These are phyloP conservation scores for Dothistroma septosporum DNA, from an alignment of 2,329 filamentous ascomycete genomes.

Conservation along the genomic window DNA sequence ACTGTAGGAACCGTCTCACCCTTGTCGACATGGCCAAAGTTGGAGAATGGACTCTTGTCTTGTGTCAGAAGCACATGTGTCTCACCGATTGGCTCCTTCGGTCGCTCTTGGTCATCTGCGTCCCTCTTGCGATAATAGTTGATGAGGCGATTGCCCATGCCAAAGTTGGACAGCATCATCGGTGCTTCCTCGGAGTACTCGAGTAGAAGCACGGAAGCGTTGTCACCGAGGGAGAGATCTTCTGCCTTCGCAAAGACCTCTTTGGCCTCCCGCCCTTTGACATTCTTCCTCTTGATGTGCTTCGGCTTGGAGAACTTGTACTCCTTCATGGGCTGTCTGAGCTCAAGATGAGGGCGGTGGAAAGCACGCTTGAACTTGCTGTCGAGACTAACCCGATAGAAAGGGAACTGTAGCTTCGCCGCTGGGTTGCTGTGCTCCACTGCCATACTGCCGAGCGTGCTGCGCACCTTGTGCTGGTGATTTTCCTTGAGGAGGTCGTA, in stretches of 20 bases:
- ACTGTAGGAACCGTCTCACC: conserved; percentile 87
- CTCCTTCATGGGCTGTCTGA: conserved; percentile 57
- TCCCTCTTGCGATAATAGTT: conserved; percentile 93
- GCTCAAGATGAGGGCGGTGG: conserved; percentile 74
- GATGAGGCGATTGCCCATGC: conserved; percentile 93
- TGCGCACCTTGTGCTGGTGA: conserved; percentile 91
- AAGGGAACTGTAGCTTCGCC: conserved; percentile 86
- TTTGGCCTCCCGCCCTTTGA: conserved; percentile 72
- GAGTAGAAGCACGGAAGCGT: conserved; percentile 79
- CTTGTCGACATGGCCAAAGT: conserved; percentile 88
- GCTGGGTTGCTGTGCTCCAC: conserved; percentile 94
- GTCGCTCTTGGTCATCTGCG: conserved; percentile 67
- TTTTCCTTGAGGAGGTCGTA: conserved; percentile 97
- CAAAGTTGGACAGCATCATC: conserved; percentile 88
- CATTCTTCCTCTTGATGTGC: conserved; percentile 72
- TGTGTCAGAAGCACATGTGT: conserved; percentile 83
- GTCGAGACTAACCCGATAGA: conserved; percentile 82
- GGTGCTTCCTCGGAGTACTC: conserved; percentile 96
- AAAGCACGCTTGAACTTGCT: conserved; percentile 72
- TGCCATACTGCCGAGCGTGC: conserved; percentile 83
- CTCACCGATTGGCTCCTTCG: conserved; percentile 82
- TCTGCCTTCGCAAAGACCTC: conserved; percentile 76
- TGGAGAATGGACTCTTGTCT: conserved; percentile 91
- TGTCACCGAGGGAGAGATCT: conserved; percentile 77
- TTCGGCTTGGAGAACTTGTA: conserved; percentile 71